These are phyloP conservation scores for Ramaria sp. DNA, from an alignment of 768 basidiomycete genomes.

Conservation along the genomic window DNA sequence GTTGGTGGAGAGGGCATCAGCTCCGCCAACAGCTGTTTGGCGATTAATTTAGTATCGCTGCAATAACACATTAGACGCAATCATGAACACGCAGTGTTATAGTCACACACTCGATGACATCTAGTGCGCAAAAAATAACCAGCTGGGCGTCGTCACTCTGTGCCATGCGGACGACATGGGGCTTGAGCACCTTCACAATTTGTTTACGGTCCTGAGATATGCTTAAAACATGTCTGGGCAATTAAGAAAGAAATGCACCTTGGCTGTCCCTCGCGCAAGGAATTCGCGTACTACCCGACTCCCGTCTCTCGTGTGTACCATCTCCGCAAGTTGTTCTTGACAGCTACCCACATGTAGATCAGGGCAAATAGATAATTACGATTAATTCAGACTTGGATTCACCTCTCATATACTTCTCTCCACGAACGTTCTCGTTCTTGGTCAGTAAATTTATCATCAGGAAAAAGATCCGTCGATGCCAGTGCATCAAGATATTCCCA, in stretches of 20 bases:
- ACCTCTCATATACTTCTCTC: constrained; percentile 77
- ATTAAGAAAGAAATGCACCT: constrained; percentile 32
- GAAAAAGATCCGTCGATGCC: not conserved
- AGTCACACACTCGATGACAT: constrained; percentile 79
- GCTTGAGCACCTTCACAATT: constrained; percentile 81
- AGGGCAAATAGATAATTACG: not conserved
- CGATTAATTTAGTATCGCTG: constrained; percentile 85
- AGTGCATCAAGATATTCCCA: constrained; percentile 62
- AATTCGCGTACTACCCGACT: constrained; percentile 81
- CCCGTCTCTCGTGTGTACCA: constrained; percentile 91
- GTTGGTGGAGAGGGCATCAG: constrained; percentile 24
- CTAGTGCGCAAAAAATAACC: constrained; percentile 82
- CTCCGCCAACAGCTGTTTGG: constrained; percentile 67
- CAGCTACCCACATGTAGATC: constrained; percentile 36
- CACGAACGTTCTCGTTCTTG: constrained; percentile 63
- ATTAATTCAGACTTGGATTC: constrained; percentile 11
- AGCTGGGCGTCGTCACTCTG: constrained; percentile 83
- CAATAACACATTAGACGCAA: not conserved
- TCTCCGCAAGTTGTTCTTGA: constrained; percentile 79
- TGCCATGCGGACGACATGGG: constrained; percentile 83
- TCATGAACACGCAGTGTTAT: not conserved
- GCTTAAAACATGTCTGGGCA: not conserved
- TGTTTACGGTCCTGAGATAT: constrained; percentile 73
- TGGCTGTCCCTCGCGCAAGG: constrained; percentile 72
- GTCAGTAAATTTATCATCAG: constrained; percentile 42